Base-by-base conservation (phyloP, 1,284 basidiomycete species). In the Ustilago sp. region DNA sequence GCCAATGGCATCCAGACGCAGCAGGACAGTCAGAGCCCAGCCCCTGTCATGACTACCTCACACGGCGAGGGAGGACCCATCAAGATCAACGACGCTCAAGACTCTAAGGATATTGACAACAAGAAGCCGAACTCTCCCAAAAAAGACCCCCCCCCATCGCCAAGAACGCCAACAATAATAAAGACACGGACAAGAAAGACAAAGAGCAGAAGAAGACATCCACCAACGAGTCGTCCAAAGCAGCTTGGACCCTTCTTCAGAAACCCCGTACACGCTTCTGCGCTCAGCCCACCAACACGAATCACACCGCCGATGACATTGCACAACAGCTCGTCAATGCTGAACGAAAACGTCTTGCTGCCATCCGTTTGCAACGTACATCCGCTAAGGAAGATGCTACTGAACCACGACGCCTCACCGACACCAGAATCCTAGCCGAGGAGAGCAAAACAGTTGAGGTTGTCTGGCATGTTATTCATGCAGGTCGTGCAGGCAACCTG, bases 401-500 rank as follows among this genome's bases (percentile, higher is more conserved):
- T 2, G 73, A 64, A 13, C 50, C 64, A 3, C 74, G 57, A 17
- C 56, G 51, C n/a, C 45, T 76, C 15, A 65, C 74, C 19, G 68
- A 77, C 35, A 63, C 60, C 2, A 56, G 57, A n/a, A 28, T 77
- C 32, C 69, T 78, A 1, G 70, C 75, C 6, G 68, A 68, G 12
- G 45, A 71, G 47, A 65, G 48, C 31, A 72, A 68, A 45, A 68
- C 55, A 0, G 72, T 80, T 8, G 51, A 66, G 7, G 65, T 78
- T 12, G 69, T 75, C 35, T 80, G 71, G 68, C 78, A 80, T 53
- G 66, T 73, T 47, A 75, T 80, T 28, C 69, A 77, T 52, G 53
- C 63, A 4, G 78, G 78, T 34, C 28, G 36, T 0, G 17, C 59
- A 0, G 78, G 78, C 6, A 73, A 70, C 50, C 19, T 80, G 11